phyloP scores from a whole-genome alignment of 371 early-diverging fungal genomes.

The Massospora cicadina region DNA sequence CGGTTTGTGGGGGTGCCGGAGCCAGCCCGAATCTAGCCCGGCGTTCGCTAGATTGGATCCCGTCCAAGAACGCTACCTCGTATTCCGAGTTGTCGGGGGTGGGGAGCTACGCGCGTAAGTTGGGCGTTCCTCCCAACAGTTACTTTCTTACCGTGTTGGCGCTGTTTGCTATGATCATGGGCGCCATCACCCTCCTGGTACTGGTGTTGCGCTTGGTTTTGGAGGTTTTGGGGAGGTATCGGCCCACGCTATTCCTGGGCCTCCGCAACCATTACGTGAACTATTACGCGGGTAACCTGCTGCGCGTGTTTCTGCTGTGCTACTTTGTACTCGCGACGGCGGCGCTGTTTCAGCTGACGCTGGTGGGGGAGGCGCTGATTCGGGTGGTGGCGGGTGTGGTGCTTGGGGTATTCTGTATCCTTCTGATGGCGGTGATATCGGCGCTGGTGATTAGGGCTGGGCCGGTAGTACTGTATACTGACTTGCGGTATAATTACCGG shows the following conservation, averaged over 20 bases:
- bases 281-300: slow-evolving; percentile 17
- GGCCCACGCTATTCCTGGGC: slow-evolving; percentile 13
- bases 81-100: slow-evolving; percentile 5
- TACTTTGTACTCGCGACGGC: slow-evolving; percentile 18
- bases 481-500: slow-evolving; percentile 16
- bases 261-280: slow-evolving; percentile 15
- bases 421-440: slow-evolving; percentile 5
- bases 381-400: slow-evolving; percentile 15
- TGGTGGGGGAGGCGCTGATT: slow-evolving; percentile 15
- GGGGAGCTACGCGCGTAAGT: neutral
- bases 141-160: slow-evolving; percentile 9
- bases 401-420: slow-evolving; percentile 12
- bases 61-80: slow-evolving; percentile 2
- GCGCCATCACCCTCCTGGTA: neutral
- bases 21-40: neutral
- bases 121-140: neutral
- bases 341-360: slow-evolving; percentile 20
- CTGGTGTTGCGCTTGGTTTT: neutral
- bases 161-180: slow-evolving; percentile 4
- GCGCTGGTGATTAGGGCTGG: slow-evolving; percentile 15
- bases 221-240: slow-evolving; percentile 1
- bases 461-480: slow-evolving; percentile 17
- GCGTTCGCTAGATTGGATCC: neutral
- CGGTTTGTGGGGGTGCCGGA: neutral
- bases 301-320: slow-evolving; percentile 15